Evolutionary conservation across 305 asterid species (phyloP), one percentile per base, ranked within the genome.

Genomic region (Fraxinus floribunda): DNA sequence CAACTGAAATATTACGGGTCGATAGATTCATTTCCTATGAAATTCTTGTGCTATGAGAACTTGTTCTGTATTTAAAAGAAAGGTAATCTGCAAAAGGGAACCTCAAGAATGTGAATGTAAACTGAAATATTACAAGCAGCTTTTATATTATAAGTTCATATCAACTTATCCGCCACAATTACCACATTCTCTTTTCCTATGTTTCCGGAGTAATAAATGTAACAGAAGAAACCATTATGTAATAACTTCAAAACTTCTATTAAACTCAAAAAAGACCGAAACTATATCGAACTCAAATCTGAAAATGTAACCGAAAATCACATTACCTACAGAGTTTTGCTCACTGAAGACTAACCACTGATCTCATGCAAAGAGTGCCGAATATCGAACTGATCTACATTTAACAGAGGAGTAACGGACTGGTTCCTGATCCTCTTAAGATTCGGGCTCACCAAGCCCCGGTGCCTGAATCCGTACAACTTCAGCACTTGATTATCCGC

Each of bases 401-500:
- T 82, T 82, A 79, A 89, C 91, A 95, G 82, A 20, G 99, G 99
- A 22, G 85, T 80, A 80, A 77, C 91, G 34, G 97, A 89, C 75
- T 95, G 98, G 80, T 95, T 94, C 87, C 97, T 90, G 55, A 93
- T 88, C 92, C 97, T 90, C 90, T 92, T 94, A 81, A 95, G 77
- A 80, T 94, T 93, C 3, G 97, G 96, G 81, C 98, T 95, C 83
- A 93, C 94, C 94, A 95, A 90, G 4, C 99, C 99, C 82, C 89
- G 87, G 78, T 95, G 99, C 89, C 89, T 89, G 84, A 94, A 94
- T 39, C 99, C 99, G 76, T 95, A 95, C 88, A 95, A 81, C 82
- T 90, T 87, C 55, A 95, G 84, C 72, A 95, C 96, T 88, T 95
- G 99, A 86, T 95, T 95, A 82, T 95, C 99, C 0, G 99, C 99